phyloP scores from a whole-genome alignment of 352 stramenopile genomes.

The Halophytophthora batemanensis region DNA sequence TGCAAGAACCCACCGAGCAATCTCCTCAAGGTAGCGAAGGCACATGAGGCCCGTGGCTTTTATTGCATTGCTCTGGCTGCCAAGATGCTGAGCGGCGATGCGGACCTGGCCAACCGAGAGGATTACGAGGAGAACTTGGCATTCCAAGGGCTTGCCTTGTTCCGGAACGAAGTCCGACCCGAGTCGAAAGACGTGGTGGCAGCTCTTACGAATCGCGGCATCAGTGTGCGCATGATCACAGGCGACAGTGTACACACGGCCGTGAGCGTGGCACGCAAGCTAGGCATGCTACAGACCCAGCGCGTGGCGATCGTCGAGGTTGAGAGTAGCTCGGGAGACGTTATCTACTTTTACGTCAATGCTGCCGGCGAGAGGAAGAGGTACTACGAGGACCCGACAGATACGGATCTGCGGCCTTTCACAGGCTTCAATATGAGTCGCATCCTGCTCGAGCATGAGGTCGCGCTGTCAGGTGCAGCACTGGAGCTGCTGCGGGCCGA shows the following conservation, averaged over 20 bases:
- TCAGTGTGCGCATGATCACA: slow-evolving; percentile 70
- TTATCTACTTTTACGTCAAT: slow-evolving; percentile 27
- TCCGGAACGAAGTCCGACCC: slow-evolving; percentile 69
- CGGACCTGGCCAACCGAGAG: slow-evolving; percentile 16
- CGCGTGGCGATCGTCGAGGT: slow-evolving; percentile 43
- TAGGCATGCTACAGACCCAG: slow-evolving; percentile 38
- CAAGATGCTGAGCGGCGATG: slow-evolving; percentile 18
- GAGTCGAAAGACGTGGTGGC: slow-evolving; percentile 57
- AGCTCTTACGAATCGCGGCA: slow-evolving; percentile 50
- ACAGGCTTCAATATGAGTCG: slow-evolving; percentile 25
- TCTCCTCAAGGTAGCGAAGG: slow-evolving; percentile 25
- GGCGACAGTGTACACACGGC: slow-evolving; percentile 56
- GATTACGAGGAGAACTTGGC: slow-evolving; percentile 42
- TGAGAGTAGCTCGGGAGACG: slow-evolving; percentile 11
- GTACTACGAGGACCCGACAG: background rate
- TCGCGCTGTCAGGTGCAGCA: slow-evolving; percentile 51
- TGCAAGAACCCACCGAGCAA: slow-evolving; percentile 6
- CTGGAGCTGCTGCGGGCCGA: slow-evolving; percentile 33
- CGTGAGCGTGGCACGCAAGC: slow-evolving; percentile 37
- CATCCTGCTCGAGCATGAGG: slow-evolving; percentile 25
- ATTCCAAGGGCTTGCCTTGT: slow-evolving; percentile 67
- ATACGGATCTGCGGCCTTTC: too few relatives aligned
- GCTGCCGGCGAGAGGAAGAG: background rate
- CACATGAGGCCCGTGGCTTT: slow-evolving; percentile 47
- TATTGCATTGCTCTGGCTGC: slow-evolving; percentile 57